phyloP scores from a whole-genome alignment of 129 eudicot genomes.

The Arctium minus region DNA sequence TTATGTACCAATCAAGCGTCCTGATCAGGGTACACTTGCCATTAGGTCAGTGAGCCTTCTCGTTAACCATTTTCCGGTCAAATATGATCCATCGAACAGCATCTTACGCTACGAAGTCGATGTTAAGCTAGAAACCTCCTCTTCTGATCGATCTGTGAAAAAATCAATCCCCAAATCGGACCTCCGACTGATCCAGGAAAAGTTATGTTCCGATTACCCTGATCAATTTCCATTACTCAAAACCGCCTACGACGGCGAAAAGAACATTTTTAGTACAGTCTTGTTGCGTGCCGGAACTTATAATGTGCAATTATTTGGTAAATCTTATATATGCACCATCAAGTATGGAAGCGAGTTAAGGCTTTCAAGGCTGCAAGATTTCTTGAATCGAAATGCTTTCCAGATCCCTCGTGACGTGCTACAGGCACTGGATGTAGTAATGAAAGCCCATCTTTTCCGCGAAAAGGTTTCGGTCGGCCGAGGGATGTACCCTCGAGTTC shows the following conservation, averaged over 20 bases:
- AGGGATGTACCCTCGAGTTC: constrained; percentile 37
- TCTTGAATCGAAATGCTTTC: constrained; percentile 32
- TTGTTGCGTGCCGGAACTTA: constrained; percentile 41
- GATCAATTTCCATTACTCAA: constrained; percentile 30
- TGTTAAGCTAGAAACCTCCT: constrained; percentile 28
- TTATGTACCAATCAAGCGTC: constrained; percentile 48
- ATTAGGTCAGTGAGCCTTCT: constrained; percentile 32
- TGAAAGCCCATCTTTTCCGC: constrained; percentile 58
- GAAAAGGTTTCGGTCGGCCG: constrained; percentile 47
- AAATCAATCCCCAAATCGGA: constrained; percentile 33
- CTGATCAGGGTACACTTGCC: constrained; percentile 40
- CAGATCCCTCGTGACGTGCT: constrained; percentile 59
- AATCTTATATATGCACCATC: constrained; percentile 38
- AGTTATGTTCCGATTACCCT: constrained; percentile 35
- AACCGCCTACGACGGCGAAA: constrained; percentile 74
- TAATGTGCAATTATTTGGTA: constrained; percentile 33
- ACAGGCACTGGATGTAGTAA: constrained; percentile 62
- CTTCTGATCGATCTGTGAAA: constrained; percentile 17
- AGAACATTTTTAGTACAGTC: constrained; percentile 54
- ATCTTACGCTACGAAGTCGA: constrained; percentile 52
- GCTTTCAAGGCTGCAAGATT: constrained; percentile 57
- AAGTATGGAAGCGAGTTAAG: constrained; percentile 45
- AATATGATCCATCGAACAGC: constrained; percentile 30
- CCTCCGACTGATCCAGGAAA: constrained; percentile 30
- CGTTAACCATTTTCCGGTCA: constrained; percentile 59